These are phyloP conservation scores for Stachybotrys elegans DNA, from an alignment of 2,329 filamentous ascomycete species.

Conservation along the genomic window DNA sequence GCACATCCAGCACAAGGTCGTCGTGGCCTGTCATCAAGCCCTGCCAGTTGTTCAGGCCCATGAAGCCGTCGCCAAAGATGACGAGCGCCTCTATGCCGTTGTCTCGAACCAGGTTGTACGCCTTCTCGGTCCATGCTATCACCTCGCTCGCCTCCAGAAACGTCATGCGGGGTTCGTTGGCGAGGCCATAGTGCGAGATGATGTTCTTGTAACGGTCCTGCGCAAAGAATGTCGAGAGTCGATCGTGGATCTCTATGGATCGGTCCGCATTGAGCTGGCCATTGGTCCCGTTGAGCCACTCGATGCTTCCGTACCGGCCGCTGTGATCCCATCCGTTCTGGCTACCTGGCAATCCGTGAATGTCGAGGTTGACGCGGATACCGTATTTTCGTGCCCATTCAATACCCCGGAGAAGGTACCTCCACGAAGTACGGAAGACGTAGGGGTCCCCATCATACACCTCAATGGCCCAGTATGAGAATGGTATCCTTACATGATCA, in stretches of 20 bases:
- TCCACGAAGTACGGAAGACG: slow-evolving; percentile 80
- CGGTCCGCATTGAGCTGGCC: slow-evolving; percentile 74
- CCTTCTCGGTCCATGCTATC: slow-evolving; percentile 72
- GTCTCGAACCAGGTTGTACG: slow-evolving; percentile 64
- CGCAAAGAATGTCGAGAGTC: slow-evolving; percentile 85
- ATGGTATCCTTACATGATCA: slow-evolving; percentile 95
- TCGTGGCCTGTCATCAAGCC: slow-evolving; percentile 68
- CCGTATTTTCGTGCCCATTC: slow-evolving; percentile 93
- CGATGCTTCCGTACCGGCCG: slow-evolving; percentile 72
- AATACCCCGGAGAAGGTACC: slow-evolving; percentile 86
- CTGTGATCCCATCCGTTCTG: slow-evolving; percentile 99
- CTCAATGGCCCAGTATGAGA: slow-evolving; percentile 89
- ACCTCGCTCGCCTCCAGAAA: slow-evolving; percentile 62
- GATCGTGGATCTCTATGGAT: slow-evolving; percentile 80
- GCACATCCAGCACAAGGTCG: slow-evolving; percentile 84
- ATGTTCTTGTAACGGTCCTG: slow-evolving; percentile 91
- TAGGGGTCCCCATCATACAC: slow-evolving; percentile 86
- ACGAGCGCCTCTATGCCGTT: slow-evolving; percentile 72
- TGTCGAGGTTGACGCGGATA: slow-evolving; percentile 84
- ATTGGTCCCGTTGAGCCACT: slow-evolving; percentile 88
- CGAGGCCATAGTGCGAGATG: slow-evolving; percentile 86
- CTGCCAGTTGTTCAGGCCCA: slow-evolving; percentile 88
- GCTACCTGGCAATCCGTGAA: slow-evolving; percentile 86
- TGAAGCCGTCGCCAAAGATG: slow-evolving; percentile 92
- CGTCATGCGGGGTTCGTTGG: slow-evolving; percentile 90